Conservation (phyloP, 2,329 filamentous ascomycete genomes). For the Mycosphaerelloides madeirae region DNA sequence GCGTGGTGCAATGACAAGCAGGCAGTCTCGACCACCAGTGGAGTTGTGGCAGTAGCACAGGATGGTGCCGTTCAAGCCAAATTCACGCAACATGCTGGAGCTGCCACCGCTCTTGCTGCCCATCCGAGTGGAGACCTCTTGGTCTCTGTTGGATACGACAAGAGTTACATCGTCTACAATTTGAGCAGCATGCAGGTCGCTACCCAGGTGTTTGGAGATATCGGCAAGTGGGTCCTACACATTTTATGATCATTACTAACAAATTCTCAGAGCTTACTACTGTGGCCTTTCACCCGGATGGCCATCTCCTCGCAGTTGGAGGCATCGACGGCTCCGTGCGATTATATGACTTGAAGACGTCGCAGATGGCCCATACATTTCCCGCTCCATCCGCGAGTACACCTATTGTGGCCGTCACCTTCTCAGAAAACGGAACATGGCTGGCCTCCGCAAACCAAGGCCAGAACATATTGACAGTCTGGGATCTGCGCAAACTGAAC, state of each 20-base stretch:
- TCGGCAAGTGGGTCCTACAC: slow-evolving; percentile 54
- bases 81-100: slow-evolving; percentile 76
- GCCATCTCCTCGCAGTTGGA: slow-evolving; percentile 85
- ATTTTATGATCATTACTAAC: slow-evolving; percentile 25
- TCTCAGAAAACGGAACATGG: slow-evolving; percentile 97
- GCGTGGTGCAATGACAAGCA: slow-evolving; percentile 64
- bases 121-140: slow-evolving; percentile 81
- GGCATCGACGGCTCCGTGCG: slow-evolving; percentile 76
- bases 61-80: slow-evolving; percentile 63
- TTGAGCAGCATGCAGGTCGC: slow-evolving; percentile 62
- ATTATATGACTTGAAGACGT: slow-evolving; percentile 80
- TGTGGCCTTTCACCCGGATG: slow-evolving; percentile 89
- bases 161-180: slow-evolving; percentile 89
- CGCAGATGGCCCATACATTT: slow-evolving; percentile 72
- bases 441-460: slow-evolving; percentile 76
- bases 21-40: slow-evolving; percentile 68
- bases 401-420: slow-evolving; percentile 70
- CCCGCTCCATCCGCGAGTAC: slow-evolving; percentile 44
- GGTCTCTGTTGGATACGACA: slow-evolving; percentile 84
- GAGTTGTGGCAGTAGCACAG: slow-evolving; percentile 74
- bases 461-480: slow-evolving; percentile 75
- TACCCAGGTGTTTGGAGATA: slow-evolving; percentile 73
- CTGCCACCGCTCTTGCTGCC: slow-evolving; percentile 69
- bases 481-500: slow-evolving; percentile 83
- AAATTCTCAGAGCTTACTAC: slow-evolving; percentile 60